Evolutionary conservation across 179 eudicot genomes (phyloP).

Genomic region (Pouteria campechiana): DNA sequence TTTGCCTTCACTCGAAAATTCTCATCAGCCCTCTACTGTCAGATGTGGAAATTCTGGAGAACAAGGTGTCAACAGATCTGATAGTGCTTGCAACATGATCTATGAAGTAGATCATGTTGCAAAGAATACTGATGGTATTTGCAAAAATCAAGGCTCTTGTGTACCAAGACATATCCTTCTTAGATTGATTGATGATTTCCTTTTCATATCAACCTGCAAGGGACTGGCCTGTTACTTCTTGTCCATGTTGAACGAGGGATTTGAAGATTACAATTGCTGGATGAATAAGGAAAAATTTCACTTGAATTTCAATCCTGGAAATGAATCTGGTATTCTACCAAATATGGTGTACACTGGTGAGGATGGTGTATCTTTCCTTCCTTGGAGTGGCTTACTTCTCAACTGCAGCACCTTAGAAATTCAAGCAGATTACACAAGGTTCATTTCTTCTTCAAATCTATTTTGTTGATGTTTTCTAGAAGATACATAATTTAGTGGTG

Average conservation of each 20-base stretch:
- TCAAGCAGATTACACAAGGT: conserved; percentile 96
- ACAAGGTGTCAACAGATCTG: conserved; percentile 2
- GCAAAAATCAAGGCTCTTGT: no score
- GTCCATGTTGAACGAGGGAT: conserved; percentile 45
- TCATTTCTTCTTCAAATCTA: neutral
- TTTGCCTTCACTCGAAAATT: conserved; percentile 45
- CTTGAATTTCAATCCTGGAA: conserved; percentile 36
- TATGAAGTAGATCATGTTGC: no score
- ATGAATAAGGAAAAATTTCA: conserved; percentile 79
- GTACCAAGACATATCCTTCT: conserved; percentile 35
- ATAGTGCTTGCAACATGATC: no score
- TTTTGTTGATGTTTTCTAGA: no score
- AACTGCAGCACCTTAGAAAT: conserved; percentile 73
- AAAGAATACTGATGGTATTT: no score
- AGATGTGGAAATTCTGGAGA: conserved; percentile 6
- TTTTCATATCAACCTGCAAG: conserved; percentile 72
- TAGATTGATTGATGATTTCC: conserved; percentile 79
- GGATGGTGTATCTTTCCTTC: conserved; percentile 57
- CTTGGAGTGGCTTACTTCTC: conserved; percentile 93
- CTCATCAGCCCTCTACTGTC: conserved; percentile 3
- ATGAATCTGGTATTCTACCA: conserved; percentile 11
- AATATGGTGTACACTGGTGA: conserved; percentile 31
- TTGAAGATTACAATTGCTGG: conserved; percentile 66
- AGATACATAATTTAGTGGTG: no score
- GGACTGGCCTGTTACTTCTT: conserved; percentile 50